Evolutionary conservation across 768 basidiomycete genomes (phyloP), one percentile per base, ranked within the genome.

Genomic region (Collybia nuda): DNA sequence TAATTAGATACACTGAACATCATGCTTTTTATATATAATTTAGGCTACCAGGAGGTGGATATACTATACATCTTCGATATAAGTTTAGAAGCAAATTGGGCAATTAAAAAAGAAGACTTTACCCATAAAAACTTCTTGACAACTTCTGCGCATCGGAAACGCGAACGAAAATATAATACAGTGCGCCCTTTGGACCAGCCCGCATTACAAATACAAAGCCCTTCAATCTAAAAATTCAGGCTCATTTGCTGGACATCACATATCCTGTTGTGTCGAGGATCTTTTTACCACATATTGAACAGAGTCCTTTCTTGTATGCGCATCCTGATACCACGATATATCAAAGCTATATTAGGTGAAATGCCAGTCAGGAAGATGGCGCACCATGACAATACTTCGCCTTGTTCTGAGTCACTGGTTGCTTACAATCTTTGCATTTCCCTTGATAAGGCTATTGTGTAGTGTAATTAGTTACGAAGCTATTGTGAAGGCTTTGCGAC

Each of bases 341-440:
- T 39, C 40, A 52, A 50, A 44, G 48, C 37, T 39, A 50, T 47
- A 24, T 47, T 54, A 29, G 32, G 40, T 42, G 29, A 21, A 50
- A 44, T 6, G 45, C 6, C 43, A 18, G 29, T 41, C 26, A 40
- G 39, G 24, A 45, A 51, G 57, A 36, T 49, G 56, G 63, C 81
- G 53, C 60, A 88, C 90, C 87, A 77, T 93, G 90, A 60, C 91
- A 93, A 68, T 90, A 93, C 70, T 91, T 93, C 32, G 87, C 91
- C 61, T 78, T 82, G 65, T 92, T 92, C 77, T 93, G 91, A 7
- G 90, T 91, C 40, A 83, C 81, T 0, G 84, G 76, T 61, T 86
- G 85, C 68, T 92, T 92, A 63, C 91, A 93, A 60, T 91, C 90
- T 67, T 88, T 93, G 64, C 90, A 93, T 66, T 88, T 91, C 32